phyloP scores from a whole-genome alignment of 148 eudicot species.

The Fagopyrum esculentum region DNA sequence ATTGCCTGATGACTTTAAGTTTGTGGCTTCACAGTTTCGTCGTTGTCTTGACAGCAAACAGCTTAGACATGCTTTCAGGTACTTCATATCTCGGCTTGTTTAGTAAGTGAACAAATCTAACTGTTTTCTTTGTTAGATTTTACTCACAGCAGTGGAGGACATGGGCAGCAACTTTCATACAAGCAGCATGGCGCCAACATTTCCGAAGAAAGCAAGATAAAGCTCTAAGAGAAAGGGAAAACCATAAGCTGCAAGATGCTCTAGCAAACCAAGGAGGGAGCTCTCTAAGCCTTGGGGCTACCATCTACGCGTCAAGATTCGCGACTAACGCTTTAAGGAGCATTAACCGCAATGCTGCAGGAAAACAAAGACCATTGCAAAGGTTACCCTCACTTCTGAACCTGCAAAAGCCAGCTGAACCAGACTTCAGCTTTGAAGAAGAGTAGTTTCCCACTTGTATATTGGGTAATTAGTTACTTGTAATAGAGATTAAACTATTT shows the following conservation, averaged over 20 bases:
- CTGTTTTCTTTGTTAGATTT: background rate
- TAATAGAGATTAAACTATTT: background rate
- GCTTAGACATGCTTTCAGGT: conserved; percentile 12
- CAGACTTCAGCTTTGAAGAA: conserved; percentile 12
- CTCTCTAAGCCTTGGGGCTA: background rate
- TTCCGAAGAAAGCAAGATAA: conserved; percentile 3
- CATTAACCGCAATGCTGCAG: background rate
- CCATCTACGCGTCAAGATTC: conserved; percentile 9
- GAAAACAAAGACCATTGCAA: background rate
- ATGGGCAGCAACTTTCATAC: conserved; percentile 13
- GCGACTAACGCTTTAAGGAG: conserved; percentile 2
- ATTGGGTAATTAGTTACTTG: background rate
- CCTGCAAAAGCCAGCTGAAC: conserved; percentile 12
- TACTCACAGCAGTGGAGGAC: conserved; percentile 12
- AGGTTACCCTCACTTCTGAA: conserved; percentile 2
- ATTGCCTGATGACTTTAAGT: conserved; percentile 13
- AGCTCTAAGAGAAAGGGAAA: background rate
- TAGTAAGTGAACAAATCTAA: background rate
- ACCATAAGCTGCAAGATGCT: conserved; percentile 4
- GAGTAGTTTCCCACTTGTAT: background rate
- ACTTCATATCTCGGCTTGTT: background rate
- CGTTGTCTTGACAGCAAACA: conserved; percentile 12
- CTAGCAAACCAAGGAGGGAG: conserved; percentile 8
- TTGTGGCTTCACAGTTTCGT: conserved; percentile 10
- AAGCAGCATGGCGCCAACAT: conserved; percentile 12